Evolutionary conservation across 352 stramenopile species (phyloP), one percentile per base, ranked within the genome.

Genomic region (Pythium folliculosum): DNA sequence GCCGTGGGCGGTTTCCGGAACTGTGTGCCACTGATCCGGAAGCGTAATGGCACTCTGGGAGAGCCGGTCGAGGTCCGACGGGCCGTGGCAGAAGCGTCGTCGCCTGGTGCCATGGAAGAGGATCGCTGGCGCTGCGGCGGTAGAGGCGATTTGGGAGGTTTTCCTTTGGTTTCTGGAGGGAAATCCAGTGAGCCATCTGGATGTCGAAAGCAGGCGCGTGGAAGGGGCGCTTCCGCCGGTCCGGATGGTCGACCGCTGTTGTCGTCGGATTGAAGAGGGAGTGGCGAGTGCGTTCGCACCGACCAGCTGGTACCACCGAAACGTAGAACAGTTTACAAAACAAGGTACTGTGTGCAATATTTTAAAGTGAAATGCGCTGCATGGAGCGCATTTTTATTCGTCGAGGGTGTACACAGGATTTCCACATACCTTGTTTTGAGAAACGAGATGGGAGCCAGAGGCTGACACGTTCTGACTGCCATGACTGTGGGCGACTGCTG

Each of bases 111-210:
- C 17, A 47, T 21, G 35, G 35, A 40, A 40, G 35, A 40, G 35
- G 35, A 40, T 40, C 35, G 35, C 35, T 40, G 35, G 3, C 14
- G 14, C 14, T 47, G 17, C 17, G 1, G 40, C 40, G 40, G 40
- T 47, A 47, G 40, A 47, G 40, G 40, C 40, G 48, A 53, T n/a
- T 51, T 30, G 48, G 21, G n/a, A n/a, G 44, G 16, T 49, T 37
- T 53, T 53, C 12, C n/a, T 30, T 16, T 12, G 6, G 4, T 47
- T n/a, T 16, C 25, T 23, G 51, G 25, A 57, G 3, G 37, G 37
- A 30, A 22, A 57, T 57, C 51, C 51, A 57, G 51, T 44, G 51
- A 57, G 51, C 51, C 51, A 57, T 57, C 51, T 57, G 51, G 40
- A n/a, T n/a, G 51, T 13, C 27, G 16, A 23, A 32, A 51, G 12